Evolutionary conservation across 371 early-diverging fungal genomes (phyloP), one percentile per base, ranked within the genome.

Genomic region (Rhizopus stolonifer): DNA sequence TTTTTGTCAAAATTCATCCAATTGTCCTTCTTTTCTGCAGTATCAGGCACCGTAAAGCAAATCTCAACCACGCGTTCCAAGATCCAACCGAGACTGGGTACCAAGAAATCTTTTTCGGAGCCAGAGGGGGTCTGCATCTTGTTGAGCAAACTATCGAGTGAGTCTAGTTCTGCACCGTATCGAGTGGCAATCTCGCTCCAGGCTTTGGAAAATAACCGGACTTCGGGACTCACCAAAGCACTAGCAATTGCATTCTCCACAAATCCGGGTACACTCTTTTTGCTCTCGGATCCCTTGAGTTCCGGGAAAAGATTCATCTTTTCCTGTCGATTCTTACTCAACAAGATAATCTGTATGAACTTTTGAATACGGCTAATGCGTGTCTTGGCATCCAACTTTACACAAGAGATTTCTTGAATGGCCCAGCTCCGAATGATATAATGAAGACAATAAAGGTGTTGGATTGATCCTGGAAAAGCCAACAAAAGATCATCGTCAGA

Each of bases 171-270:
- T 1, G 72, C 67, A 18, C 80, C 77, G 49, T 76, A 67, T 10
- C 55, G 53, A 22, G 61, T 56, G 2, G 86, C 79, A 0, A 85
- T 72, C 36, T 83, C 83, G 13, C 70, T 54, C 92, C 92, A 91
- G 0, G 86, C 83, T 26, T 81, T 76, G 11, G 77, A 61, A 58
- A 83, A 91, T 13, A 77, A 59, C 9, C 92, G 74, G 11, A 85
- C 82, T 70, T 91, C 89, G 10, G 92, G 91, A 39, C 90, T 88
- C 43, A 91, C 77, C 18, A 91, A 60, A 0, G 90, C 91, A 50
- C 84, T 84, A 10, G 86, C 81, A 11, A 91, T 70, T 1, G 91
- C 86, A 25, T 84, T 70, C 58, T 90, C 91, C 1, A 91, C 85
- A 77, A 90, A 89, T 0, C 88, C 87, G 5, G 90, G 91, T 9